These are phyloP conservation scores for Wallacemonas sp. DNA, from an alignment of 208 protist genomes.

Conservation along the genomic window DNA sequence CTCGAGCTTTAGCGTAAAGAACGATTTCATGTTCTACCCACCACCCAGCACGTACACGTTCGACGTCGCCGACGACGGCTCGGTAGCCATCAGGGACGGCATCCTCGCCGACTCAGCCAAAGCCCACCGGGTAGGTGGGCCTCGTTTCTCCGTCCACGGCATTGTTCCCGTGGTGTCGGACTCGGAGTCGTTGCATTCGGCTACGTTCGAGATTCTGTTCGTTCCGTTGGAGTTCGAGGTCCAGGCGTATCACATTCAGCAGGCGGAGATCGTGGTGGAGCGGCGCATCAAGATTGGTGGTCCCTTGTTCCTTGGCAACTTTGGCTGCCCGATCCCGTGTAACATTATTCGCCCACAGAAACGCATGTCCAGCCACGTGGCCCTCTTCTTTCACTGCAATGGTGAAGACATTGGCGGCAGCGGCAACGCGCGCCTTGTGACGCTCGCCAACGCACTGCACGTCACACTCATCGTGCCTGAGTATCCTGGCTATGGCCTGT, in stretches of 20 bases:
- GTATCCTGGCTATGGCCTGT: conserved; percentile 50
- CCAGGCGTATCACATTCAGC: conserved; percentile 36
- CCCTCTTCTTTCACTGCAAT: conserved; percentile 53
- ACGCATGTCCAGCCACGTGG: conserved; percentile 51
- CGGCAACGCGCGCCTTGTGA: conserved; percentile 31
- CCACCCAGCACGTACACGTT: conserved; percentile 44
- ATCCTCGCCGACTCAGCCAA: conserved; percentile 9
- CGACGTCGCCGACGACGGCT: conserved; percentile 19
- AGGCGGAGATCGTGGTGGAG: conserved; percentile 35
- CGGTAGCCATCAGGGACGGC: conserved; percentile 21
- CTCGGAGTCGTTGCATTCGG: neutral
- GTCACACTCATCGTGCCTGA: conserved; percentile 45
- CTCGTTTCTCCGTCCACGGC: neutral
- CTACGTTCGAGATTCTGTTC: conserved; percentile 40
- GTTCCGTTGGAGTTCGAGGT: conserved; percentile 38
- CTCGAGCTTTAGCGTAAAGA: conserved; percentile 46
- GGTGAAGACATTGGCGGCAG: conserved; percentile 47
- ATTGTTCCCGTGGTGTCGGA: conserved; percentile 6
- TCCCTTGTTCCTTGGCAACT: conserved; percentile 17
- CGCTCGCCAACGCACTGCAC: conserved; percentile 48
- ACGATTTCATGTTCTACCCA: conserved; percentile 60
- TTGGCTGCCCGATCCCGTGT: conserved; percentile 40
- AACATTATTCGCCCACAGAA: conserved; percentile 41
- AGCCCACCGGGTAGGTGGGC: neutral
- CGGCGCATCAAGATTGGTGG: conserved; percentile 22